A percentile compares a stretch with the other conserved stretches of the same genome.
These are phyloP conservation scores for Chaetomium fimeti DNA, from an alignment of 495 filamentous ascomycete genomes.

Conservation along the genomic window DNA sequence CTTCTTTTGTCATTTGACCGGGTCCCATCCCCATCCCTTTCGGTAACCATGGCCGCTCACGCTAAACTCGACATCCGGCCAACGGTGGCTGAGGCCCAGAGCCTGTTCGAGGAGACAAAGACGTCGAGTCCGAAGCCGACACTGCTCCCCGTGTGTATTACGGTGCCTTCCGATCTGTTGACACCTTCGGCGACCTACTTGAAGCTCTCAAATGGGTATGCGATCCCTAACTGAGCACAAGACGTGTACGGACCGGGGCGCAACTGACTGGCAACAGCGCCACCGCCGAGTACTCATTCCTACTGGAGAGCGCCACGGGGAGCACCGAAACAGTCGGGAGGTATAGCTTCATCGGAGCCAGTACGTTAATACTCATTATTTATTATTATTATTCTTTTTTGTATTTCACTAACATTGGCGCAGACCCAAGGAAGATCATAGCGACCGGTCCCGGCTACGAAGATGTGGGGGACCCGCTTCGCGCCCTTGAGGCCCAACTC, in stretches of 20 bases:
- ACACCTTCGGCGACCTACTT: constrained; percentile 90
- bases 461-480: constrained; percentile 75
- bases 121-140: constrained; percentile 53
- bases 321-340: constrained; percentile 89
- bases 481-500: constrained; percentile 75
- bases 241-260: not conserved
- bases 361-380: constrained; percentile 31
- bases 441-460: constrained; percentile 88
- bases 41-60: constrained; percentile 23
- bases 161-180: constrained; percentile 85
- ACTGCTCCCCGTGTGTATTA: constrained; percentile 78
- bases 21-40: not conserved
- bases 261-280: constrained; percentile 44
- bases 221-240: not conserved
- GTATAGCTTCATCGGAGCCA: constrained; percentile 91
- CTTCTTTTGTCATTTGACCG: not conserved
- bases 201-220: constrained; percentile 58
- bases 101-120: constrained; percentile 32
- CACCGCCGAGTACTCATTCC: constrained; percentile 75
- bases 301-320: constrained; percentile 92
- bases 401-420: constrained; percentile 6
- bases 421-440: constrained; percentile 72
- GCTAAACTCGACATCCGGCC: constrained; percentile 35
- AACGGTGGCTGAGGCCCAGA: constrained; percentile 28
- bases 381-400: not conserved